These are phyloP conservation scores for Gastrolobium villosum DNA, from an alignment of 306 rosid genomes.

Conservation along the genomic window DNA sequence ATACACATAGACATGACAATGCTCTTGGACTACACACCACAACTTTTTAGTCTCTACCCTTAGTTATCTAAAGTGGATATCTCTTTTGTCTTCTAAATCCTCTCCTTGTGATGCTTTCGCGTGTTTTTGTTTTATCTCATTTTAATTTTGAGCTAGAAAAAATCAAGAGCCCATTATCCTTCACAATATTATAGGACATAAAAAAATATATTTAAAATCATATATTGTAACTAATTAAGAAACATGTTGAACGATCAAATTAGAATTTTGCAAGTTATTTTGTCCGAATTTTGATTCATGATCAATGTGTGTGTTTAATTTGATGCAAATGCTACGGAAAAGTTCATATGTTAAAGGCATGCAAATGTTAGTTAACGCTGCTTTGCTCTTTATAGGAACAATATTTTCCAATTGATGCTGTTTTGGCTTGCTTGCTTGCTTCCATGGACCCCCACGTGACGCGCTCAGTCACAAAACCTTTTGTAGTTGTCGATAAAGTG, in stretches of 20 bases:
- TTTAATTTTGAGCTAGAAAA: not conserved
- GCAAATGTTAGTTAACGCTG: conserved; percentile 19
- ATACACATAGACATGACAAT: conserved; percentile 63
- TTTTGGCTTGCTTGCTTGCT: conserved; percentile 49
- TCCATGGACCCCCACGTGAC: conserved; percentile 72
- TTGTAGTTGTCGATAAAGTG: conserved; percentile 89
- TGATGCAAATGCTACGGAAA: conserved; percentile 5
- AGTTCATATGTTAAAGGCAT: not conserved
- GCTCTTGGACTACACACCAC: conserved; percentile 57
- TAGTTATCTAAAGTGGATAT: conserved; percentile 57
- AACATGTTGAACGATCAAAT: too few relatives aligned
- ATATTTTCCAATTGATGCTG: conserved; percentile 40
- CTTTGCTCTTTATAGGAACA: conserved; percentile 33
- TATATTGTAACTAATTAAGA: too few relatives aligned
- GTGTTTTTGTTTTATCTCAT: conserved; percentile 20
- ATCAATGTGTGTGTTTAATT: not conserved
- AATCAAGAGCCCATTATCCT: not conserved
- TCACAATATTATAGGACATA: not conserved
- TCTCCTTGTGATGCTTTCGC: conserved; percentile 50
- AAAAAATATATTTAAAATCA: not conserved
- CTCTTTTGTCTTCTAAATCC: conserved; percentile 49
- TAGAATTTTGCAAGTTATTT: not conserved
- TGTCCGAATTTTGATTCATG: not conserved
- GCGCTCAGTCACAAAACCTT: conserved; percentile 62
- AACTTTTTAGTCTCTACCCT: conserved; percentile 57